Percentiles rank a stretch among this genome's conserved stretches.
Conservation (phyloP, 2,329 filamentous ascomycete species). For the Apiospora saccharicola region DNA sequence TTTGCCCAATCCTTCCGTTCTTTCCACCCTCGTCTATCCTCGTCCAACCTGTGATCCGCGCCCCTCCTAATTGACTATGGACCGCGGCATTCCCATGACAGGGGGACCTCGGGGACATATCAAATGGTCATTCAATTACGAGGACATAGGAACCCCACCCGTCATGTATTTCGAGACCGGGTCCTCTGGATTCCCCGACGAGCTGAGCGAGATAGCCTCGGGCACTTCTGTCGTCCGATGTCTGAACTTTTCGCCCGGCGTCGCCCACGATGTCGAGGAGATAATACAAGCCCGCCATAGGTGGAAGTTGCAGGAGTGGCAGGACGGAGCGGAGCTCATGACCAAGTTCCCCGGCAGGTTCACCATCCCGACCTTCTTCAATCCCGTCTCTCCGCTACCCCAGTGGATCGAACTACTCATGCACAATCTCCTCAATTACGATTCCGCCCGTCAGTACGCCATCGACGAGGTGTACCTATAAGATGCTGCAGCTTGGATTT, state of each 20-base stretch:
- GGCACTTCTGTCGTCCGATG: neutral
- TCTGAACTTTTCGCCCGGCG: neutral
- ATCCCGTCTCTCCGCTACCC: neutral
- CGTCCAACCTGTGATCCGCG: no score
- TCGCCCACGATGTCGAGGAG: slow-evolving; percentile 1
- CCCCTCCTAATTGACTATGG: neutral
- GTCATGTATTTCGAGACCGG: neutral
- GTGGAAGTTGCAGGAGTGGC: neutral
- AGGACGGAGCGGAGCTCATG: neutral
- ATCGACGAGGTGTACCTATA: neutral
- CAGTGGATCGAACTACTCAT: neutral
- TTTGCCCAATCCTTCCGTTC: no score
- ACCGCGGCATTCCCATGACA: slow-evolving; percentile 1
- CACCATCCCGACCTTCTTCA: neutral
- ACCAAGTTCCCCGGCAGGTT: neutral
- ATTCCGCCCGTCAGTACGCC: neutral
- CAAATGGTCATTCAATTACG: neutral
- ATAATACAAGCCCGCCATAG: neutral
- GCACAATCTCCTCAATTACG: neutral
- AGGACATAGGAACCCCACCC: neutral
- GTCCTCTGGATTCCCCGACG: neutral
- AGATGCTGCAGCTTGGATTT: neutral
- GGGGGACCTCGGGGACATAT: neutral
- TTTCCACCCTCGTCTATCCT: no score
- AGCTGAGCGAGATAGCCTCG: neutral